phyloP scores from a whole-genome alignment of 371 early-diverging fungal genomes.

The Actinomortierella ambigua region DNA sequence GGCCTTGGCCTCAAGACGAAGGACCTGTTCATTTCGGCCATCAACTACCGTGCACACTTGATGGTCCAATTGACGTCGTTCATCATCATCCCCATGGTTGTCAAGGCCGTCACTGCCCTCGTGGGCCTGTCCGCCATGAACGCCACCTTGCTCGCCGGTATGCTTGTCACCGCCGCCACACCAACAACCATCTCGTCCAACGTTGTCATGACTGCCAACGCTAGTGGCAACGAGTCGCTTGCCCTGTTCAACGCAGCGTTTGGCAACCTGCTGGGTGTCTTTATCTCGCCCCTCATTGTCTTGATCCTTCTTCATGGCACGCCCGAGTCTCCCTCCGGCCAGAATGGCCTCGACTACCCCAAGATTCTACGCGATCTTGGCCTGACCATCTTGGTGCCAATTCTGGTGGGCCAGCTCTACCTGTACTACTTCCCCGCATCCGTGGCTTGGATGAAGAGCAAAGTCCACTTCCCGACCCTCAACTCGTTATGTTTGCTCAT shows the following conservation, averaged over 20 bases:
- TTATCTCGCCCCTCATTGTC: conserved; percentile 75
- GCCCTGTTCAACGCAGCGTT: conserved; percentile 74
- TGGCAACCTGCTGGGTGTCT: conserved; percentile 76
- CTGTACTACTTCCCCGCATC: conserved; percentile 60
- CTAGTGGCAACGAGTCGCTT: conserved; percentile 71
- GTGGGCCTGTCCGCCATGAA: conserved; percentile 57
- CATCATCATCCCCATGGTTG: conserved; percentile 67
- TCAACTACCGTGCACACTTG: conserved; percentile 66
- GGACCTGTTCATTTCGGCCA: conserved; percentile 62
- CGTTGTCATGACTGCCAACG: conserved; percentile 80
- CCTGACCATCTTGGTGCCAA: conserved; percentile 66
- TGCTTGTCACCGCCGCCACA: conserved; percentile 70
- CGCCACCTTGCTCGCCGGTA: conserved; percentile 63
- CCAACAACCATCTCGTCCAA: conserved; percentile 84
- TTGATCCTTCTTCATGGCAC: conserved; percentile 47
- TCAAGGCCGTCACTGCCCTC: conserved; percentile 62
- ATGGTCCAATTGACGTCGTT: conserved; percentile 68
- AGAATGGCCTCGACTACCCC: conserved; percentile 56
- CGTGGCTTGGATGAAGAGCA: conserved; percentile 56
- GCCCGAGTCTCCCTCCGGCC: conserved; percentile 48
- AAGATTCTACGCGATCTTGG: conserved; percentile 64
- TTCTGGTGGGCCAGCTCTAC: conserved; percentile 69
- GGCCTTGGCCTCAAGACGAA: conserved; percentile 72
- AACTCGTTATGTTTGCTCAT: conserved; percentile 65
- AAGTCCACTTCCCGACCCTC: conserved; percentile 61